Evolutionary conservation across 1,139 yeast genomes (phyloP).

Genomic region (Hemisphaericaspora xylofermentans): DNA sequence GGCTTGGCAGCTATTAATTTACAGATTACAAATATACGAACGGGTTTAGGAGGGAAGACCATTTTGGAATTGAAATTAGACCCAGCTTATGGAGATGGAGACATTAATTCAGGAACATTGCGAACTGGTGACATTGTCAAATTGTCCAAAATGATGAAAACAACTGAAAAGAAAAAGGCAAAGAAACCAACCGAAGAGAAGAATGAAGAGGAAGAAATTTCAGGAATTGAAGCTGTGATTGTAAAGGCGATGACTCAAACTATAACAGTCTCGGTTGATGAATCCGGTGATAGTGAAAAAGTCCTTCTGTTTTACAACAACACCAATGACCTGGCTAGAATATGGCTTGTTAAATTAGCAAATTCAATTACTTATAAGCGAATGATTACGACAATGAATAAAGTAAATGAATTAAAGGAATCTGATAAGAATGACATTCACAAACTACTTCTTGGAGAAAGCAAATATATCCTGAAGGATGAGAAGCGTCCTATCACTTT

Average conservation of each 20-base stretch:
- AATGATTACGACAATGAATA: slow-evolving; percentile 78
- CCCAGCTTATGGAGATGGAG: slow-evolving; percentile 44
- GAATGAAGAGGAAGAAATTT: slow-evolving; percentile 23
- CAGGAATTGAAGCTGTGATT: slow-evolving; percentile 59
- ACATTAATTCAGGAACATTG: slow-evolving; percentile 57
- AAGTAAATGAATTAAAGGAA: slow-evolving; percentile 50
- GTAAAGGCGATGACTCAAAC: slow-evolving; percentile 45
- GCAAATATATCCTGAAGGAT: slow-evolving; percentile 23
- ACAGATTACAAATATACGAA: slow-evolving; percentile 55
- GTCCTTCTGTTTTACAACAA: slow-evolving; percentile 45
- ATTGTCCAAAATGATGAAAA: slow-evolving; percentile 37
- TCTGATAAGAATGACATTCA: slow-evolving; percentile 36
- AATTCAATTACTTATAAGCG: slow-evolving; percentile 72
- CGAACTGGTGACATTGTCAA: slow-evolving; percentile 78
- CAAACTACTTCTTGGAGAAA: slow-evolving; percentile 46
- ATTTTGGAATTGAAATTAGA: slow-evolving; percentile 67
- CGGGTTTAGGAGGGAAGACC: slow-evolving; percentile 81
- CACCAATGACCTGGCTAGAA: slow-evolving; percentile 38
- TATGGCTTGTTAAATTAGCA: slow-evolving; percentile 67
- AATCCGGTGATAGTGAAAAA: slow-evolving; percentile 43
- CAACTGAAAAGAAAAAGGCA: slow-evolving; percentile 23
- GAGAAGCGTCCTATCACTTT: slow-evolving; percentile 23
- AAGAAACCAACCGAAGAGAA: slow-evolving; percentile 14
- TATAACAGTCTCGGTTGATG: slow-evolving; percentile 61
- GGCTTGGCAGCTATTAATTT: slow-evolving; percentile 80